A percentile compares a stretch with the other conserved stretches of the same genome.
phyloP scores from a whole-genome alignment of 2,329 filamentous ascomycete genomes.

The Clonostachys rhizophaga region DNA sequence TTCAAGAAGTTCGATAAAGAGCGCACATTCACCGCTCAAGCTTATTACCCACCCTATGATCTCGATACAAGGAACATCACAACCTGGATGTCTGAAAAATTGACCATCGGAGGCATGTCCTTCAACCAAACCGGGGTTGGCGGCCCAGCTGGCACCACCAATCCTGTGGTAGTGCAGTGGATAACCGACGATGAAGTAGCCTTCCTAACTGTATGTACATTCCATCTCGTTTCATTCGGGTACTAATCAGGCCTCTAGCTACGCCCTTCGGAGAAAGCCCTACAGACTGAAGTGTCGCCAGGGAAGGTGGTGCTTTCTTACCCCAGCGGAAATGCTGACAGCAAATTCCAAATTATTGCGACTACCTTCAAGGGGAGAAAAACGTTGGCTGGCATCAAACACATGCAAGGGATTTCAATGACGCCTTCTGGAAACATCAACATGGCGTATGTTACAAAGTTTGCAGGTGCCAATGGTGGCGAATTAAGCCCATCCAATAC shows the following conservation, averaged over 20 bases:
- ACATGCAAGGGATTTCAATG: slow-evolving; percentile 41
- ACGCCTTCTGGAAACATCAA: slow-evolving; percentile 38
- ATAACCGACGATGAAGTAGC: slow-evolving; percentile 27
- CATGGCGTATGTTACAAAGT: slow-evolving; percentile 29
- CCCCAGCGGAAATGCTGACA: slow-evolving; percentile 41
- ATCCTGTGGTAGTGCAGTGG: slow-evolving; percentile 59
- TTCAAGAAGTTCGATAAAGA: slow-evolving; percentile 47
- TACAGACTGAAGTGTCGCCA: slow-evolving; percentile 33
- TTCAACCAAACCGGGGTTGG: slow-evolving; percentile 52
- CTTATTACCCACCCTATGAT: slow-evolving; percentile 56
- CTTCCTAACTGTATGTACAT: slow-evolving; percentile 14
- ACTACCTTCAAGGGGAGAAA: slow-evolving; percentile 35
- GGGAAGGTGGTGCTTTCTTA: slow-evolving; percentile 44
- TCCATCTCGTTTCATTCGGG: background rate
- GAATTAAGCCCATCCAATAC: slow-evolving; percentile 19
- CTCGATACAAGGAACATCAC: slow-evolving; percentile 51
- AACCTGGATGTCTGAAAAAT: slow-evolving; percentile 48
- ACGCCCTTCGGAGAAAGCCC: slow-evolving; percentile 30
- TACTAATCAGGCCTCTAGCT: slow-evolving; percentile 10
- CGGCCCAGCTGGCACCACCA: slow-evolving; percentile 49
- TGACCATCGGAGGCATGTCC: slow-evolving; percentile 57
- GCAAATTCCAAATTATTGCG: slow-evolving; percentile 45
- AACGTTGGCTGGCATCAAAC: slow-evolving; percentile 37
- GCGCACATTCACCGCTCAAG: slow-evolving; percentile 44
- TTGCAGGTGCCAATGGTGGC: slow-evolving; percentile 33